Evolutionary conservation across 2,329 filamentous ascomycete genomes (phyloP).

Genomic region (Dactylellina drechsleri): DNA sequence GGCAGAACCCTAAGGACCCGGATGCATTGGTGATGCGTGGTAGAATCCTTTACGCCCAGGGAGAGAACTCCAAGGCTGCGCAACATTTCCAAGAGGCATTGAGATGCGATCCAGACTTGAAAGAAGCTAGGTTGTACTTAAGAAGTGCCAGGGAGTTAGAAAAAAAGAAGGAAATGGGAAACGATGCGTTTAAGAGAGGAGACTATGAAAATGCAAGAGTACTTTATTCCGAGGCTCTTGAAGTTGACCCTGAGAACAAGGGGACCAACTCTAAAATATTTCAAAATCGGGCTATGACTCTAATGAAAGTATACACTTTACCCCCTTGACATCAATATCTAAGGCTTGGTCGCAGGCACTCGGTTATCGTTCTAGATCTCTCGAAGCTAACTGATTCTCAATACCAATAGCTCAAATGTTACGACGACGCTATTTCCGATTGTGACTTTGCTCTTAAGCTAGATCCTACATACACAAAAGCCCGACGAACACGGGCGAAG

Average conservation of each 20-base stretch:
- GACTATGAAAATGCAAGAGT: conserved; percentile 82
- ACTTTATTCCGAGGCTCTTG: conserved; percentile 83
- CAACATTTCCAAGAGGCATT: conserved; percentile 91
- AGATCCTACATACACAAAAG: conserved; percentile 87
- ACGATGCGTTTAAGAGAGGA: conserved; percentile 85
- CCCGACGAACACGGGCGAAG: conserved; percentile 91
- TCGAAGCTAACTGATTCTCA: not conserved
- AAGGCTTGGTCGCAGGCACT: too few relatives aligned
- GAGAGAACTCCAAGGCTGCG: conserved; percentile 93
- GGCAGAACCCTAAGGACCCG: conserved; percentile 88
- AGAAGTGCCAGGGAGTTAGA: conserved; percentile 91
- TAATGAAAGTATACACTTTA: conserved; percentile 67
- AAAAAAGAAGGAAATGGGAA: conserved; percentile 92
- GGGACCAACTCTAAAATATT: conserved; percentile 93
- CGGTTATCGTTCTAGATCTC: too few relatives aligned
- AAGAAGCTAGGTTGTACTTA: conserved; percentile 86
- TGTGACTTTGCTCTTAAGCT: conserved; percentile 84
- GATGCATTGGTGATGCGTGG: conserved; percentile 92
- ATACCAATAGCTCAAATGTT: conserved; percentile 75
- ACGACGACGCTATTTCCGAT: conserved; percentile 81
- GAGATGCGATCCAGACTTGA: conserved; percentile 89
- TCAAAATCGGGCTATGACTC: conserved; percentile 89
- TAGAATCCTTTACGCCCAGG: conserved; percentile 85
- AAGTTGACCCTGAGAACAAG: conserved; percentile 87
- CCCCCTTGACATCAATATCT: not conserved